Conservation (phyloP, 768 basidiomycete genomes). For the Candolleomyces eurysporus region DNA sequence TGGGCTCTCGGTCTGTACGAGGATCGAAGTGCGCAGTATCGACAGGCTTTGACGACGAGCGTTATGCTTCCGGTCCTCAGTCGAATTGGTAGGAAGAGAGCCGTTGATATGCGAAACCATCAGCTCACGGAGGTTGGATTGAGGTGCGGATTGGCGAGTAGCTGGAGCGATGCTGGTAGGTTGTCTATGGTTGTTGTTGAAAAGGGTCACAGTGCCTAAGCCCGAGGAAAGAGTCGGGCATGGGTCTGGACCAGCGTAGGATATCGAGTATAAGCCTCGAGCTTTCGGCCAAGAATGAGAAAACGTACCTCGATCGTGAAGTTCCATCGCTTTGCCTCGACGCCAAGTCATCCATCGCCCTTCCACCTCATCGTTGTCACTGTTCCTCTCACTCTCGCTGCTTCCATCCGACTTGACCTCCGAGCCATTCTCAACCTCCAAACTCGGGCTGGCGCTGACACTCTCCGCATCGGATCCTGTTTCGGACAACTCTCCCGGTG, state of each 20-base stretch:
- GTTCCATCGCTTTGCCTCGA: background rate
- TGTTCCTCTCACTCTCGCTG: background rate
- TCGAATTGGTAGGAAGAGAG: background rate
- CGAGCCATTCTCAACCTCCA: background rate
- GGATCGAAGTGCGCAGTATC: background rate
- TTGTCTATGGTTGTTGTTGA: background rate
- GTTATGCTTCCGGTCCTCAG: background rate
- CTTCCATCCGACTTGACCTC: background rate
- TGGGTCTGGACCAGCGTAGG: background rate
- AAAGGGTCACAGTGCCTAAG: background rate
- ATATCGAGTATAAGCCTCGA: background rate
- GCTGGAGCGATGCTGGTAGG: background rate
- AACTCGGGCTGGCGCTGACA: background rate
- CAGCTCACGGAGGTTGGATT: background rate
- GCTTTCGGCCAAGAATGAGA: background rate
- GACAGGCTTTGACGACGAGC: background rate
- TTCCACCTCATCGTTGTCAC: background rate
- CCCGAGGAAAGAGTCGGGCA: background rate
- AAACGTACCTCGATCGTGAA: background rate
- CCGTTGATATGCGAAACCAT: background rate
- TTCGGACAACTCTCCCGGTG: background rate
- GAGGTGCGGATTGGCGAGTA: background rate
- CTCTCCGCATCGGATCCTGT: background rate
- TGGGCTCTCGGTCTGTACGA: background rate
- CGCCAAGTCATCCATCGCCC: background rate